phyloP scores from a whole-genome alignment of 306 rosid genomes.

The Boehmeria nivea region DNA sequence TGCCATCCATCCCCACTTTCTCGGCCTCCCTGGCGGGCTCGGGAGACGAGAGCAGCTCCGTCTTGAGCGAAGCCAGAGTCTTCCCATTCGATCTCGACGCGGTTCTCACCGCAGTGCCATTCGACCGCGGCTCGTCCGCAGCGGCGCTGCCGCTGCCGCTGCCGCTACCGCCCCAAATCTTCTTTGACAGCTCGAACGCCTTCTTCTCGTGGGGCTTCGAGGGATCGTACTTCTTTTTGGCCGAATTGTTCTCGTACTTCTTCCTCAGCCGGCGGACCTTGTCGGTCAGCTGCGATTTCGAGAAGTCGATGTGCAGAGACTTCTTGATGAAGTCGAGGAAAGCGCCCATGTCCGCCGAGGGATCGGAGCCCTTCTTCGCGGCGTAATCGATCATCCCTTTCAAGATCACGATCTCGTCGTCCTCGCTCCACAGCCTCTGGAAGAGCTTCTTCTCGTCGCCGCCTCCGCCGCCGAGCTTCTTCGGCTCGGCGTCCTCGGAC shows the following conservation, averaged over 20 bases:
- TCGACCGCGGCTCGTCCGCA: constrained; percentile 14
- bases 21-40: constrained; percentile 10
- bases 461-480: constrained; percentile 17
- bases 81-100: constrained; percentile 27
- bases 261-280: constrained; percentile 55
- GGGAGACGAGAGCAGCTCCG: too few relatives aligned
- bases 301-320: constrained; percentile 12
- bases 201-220: constrained; percentile 35
- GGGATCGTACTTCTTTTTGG: constrained; percentile 29
- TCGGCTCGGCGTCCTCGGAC: constrained; percentile 27
- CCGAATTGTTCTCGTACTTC: constrained; percentile 27
- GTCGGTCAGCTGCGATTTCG: constrained; percentile 27
- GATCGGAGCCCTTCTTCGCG: constrained; percentile 35
- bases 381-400: constrained; percentile 38
- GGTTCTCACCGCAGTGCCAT: constrained; percentile 17
- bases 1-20: constrained; percentile 14
- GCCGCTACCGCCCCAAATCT: constrained; percentile 33
- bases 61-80: neutral
- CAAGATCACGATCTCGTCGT: constrained; percentile 31
- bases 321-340: constrained; percentile 49
- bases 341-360: constrained; percentile 19
- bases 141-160: neutral
- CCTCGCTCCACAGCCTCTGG: constrained; percentile 12
- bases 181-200: constrained; percentile 42
- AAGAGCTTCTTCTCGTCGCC: neutral